Evolutionary conservation across 2,329 filamentous ascomycete species (phyloP).

Genomic region (Stemphylium beticola): DNA sequence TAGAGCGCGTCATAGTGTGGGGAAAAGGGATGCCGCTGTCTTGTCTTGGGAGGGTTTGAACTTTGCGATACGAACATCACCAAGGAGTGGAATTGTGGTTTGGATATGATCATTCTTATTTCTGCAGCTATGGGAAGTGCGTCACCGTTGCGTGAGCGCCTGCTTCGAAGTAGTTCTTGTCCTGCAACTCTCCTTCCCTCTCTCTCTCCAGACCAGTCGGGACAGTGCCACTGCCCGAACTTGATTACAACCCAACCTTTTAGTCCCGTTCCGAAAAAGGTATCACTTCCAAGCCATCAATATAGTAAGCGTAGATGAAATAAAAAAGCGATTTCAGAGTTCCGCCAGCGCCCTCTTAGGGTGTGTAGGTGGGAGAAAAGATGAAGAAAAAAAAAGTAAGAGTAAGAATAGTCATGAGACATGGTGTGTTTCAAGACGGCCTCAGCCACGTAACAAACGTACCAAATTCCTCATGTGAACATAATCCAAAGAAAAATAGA

Average conservation of each 20-base stretch:
- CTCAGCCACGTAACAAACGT: conserved; percentile 11
- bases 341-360: background rate
- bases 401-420: conserved; percentile 19
- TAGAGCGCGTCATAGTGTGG: too few relatives aligned
- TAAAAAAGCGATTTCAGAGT: background rate
- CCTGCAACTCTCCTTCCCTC: background rate
- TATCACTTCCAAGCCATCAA: background rate
- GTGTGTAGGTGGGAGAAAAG: background rate
- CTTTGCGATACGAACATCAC: too few relatives aligned
- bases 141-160: too few relatives aligned
- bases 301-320: background rate
- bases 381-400: background rate
- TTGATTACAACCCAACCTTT: background rate
- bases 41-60: too few relatives aligned
- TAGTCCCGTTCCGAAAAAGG: background rate
- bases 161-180: background rate
- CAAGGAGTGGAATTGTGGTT: too few relatives aligned
- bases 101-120: too few relatives aligned
- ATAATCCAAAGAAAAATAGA: background rate
- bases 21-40: too few relatives aligned
- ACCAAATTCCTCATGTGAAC: conserved; percentile 1
- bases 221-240: too few relatives aligned
- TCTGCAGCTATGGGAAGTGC: too few relatives aligned
- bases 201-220: too few relatives aligned
- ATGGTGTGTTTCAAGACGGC: conserved; percentile 19